Evolutionary conservation across 352 stramenopile genomes (phyloP).

Genomic region (Globisporangium perplexum): DNA sequence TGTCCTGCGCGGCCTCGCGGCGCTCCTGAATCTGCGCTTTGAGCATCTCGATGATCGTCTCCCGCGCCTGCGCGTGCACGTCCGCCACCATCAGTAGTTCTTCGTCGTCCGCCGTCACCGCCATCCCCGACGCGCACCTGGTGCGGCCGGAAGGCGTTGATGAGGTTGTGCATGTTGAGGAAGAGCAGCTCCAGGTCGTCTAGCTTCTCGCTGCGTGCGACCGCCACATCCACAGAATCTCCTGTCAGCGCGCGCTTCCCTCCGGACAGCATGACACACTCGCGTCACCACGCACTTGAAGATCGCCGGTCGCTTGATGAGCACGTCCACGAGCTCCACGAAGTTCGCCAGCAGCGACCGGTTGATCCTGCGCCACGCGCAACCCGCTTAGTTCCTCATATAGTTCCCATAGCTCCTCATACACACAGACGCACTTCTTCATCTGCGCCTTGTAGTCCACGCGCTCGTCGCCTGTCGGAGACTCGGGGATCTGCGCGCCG

Average conservation of each 20-base stretch:
- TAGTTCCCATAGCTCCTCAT: background rate
- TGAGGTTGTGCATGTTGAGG: conserved; percentile 89
- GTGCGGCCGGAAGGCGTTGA: conserved; percentile 83
- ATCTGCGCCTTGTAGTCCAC: conserved; percentile 77
- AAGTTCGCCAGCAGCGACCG: conserved; percentile 82
- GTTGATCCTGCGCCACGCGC: conserved; percentile 49
- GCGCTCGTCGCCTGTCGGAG: background rate
- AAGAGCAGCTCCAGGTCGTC: conserved; percentile 84
- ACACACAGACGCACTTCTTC: conserved; percentile 45
- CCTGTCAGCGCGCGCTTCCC: background rate
- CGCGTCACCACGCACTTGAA: conserved; percentile 70
- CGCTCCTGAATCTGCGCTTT: conserved; percentile 72
- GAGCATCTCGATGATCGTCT: conserved; percentile 83
- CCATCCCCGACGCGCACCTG: conserved; percentile 23
- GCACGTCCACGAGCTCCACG: conserved; percentile 74
- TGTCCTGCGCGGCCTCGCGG: conserved; percentile 62
- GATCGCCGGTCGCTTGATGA: conserved; percentile 69
- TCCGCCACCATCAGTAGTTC: background rate
- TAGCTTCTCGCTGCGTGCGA: conserved; percentile 56
- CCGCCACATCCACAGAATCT: background rate
- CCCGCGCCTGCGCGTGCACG: conserved; percentile 26
- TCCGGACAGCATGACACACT: background rate
- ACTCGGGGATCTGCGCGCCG: background rate
- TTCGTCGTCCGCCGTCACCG: background rate
- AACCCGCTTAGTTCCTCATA: background rate